These are phyloP conservation scores for Coelastrella sp. DNA, from an alignment of 139 green algal genomes.

Conservation along the genomic window DNA sequence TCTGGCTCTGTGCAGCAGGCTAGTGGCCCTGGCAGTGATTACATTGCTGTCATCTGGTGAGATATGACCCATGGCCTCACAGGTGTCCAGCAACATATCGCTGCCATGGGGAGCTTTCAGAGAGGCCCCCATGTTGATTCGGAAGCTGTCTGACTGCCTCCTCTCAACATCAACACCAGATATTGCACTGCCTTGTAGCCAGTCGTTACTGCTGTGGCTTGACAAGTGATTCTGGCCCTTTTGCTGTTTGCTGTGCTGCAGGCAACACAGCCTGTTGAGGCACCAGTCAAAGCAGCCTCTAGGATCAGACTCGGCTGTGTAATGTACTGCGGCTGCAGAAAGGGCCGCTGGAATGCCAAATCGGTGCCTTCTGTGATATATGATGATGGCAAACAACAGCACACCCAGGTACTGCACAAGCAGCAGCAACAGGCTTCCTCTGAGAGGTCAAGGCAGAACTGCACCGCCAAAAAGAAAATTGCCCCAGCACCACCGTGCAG, in stretches of 20 bases:
- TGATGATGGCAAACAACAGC: constrained; percentile 39
- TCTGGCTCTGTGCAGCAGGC: neutral
- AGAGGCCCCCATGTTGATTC: neutral
- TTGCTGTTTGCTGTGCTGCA: neutral
- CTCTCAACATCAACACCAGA: neutral
- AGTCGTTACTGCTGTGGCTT: neutral
- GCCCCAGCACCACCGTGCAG: no score
- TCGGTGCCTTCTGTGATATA: constrained; percentile 25
- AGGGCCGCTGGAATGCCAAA: constrained; percentile 52
- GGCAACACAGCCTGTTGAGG: neutral
- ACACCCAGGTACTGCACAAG: constrained; percentile 56
- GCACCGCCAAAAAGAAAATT: neutral
- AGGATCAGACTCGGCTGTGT: neutral
- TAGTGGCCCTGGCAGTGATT: neutral
- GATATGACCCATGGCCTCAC: no score
- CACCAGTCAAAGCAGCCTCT: neutral
- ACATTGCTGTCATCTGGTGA: neutral
- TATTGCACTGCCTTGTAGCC: neutral
- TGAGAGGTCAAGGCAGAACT: neutral
- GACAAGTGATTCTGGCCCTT: neutral
- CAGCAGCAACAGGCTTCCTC: neutral
- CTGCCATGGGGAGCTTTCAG: neutral
- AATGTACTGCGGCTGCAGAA: neutral
- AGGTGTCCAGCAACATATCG: neutral
- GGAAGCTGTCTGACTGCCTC: neutral